Conservation (phyloP, 192 early-diverging fungal genomes). For the Linnemannia hyalina region DNA sequence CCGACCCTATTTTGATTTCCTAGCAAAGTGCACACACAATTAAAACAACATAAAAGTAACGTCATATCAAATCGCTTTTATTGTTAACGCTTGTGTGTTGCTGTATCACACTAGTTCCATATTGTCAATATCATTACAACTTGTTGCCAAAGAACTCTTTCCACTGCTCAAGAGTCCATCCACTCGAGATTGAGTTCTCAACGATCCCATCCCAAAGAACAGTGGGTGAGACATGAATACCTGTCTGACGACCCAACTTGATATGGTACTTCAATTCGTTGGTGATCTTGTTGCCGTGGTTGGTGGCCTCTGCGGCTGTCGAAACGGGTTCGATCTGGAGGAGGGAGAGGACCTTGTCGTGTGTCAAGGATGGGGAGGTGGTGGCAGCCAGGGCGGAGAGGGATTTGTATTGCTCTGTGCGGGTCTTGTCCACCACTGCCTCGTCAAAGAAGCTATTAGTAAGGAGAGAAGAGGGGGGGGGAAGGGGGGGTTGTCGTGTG, state of each 20-base stretch:
- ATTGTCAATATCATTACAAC: background rate
- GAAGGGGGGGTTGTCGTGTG: background rate
- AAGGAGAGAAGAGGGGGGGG: background rate
- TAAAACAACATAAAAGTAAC: background rate
- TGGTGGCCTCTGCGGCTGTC: conserved; percentile 60
- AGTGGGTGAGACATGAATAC: conserved; percentile 85
- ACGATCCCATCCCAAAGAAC: conserved; percentile 75
- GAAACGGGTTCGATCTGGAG: conserved; percentile 58
- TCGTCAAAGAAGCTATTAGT: conserved; percentile 72
- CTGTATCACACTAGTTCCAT: too few relatives aligned
- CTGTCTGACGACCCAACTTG: conserved; percentile 73
- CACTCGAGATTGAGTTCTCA: conserved; percentile 74
- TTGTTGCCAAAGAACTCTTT: conserved; percentile 65
- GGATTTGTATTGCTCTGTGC: conserved; percentile 65
- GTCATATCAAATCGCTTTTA: background rate
- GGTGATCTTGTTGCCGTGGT: conserved; percentile 78
- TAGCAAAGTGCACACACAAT: background rate
- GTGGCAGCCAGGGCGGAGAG: conserved; percentile 65
- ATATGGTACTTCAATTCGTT: conserved; percentile 79
- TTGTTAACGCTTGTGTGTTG: background rate
- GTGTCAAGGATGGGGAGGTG: conserved; percentile 53
- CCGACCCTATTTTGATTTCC: conserved; percentile 1
- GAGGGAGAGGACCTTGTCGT: conserved; percentile 58
- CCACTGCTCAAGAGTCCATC: conserved; percentile 80
- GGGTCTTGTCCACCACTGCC: conserved; percentile 66